These are phyloP conservation scores for Suhomyces emberorum DNA, from an alignment of 805 yeast species.

Conservation along the genomic window DNA sequence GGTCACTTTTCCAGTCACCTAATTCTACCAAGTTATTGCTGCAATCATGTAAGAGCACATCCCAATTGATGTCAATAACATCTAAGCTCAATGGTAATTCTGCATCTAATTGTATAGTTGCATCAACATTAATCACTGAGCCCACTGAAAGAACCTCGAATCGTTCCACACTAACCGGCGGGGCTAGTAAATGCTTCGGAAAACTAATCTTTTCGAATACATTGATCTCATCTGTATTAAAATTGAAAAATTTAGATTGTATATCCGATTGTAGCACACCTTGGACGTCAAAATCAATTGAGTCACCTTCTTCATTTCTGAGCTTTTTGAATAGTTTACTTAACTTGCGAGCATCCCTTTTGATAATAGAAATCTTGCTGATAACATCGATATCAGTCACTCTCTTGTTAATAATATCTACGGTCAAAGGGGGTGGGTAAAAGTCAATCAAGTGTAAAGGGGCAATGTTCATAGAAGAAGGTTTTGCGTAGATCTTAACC, in stretches of 20 bases:
- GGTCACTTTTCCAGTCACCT: conserved; percentile 21
- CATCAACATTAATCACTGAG: conserved; percentile 8
- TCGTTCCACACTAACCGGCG: conserved; percentile 13
- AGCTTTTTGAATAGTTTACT: conserved; percentile 10
- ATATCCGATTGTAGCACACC: conserved; percentile 18
- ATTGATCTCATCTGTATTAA: conserved; percentile 14
- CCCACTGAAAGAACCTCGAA: conserved; percentile 11
- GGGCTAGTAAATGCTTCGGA: conserved; percentile 11
- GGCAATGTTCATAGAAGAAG: conserved; percentile 7
- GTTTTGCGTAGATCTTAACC: conserved; percentile 18
- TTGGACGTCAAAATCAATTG: conserved; percentile 20
- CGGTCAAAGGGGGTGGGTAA: conserved; percentile 22
- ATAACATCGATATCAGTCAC: conserved; percentile 23
- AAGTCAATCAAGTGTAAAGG: conserved; percentile 23
- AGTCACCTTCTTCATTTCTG: conserved; percentile 11
- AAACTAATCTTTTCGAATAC: conserved; percentile 10
- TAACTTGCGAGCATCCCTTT: conserved; percentile 16
- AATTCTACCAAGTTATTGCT: conserved; percentile 13
- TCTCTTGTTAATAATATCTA: conserved; percentile 18
- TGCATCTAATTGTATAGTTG: conserved; percentile 1
- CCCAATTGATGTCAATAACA: conserved; percentile 25
- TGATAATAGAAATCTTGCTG: conserved; percentile 17
- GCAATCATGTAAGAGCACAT: conserved; percentile 27
- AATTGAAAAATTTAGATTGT: conserved; percentile 13
- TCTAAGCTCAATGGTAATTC: conserved; percentile 17